These are phyloP conservation scores for Eimeria praecox DNA, from an alignment of 169 alveolate species.

Conservation along the genomic window DNA sequence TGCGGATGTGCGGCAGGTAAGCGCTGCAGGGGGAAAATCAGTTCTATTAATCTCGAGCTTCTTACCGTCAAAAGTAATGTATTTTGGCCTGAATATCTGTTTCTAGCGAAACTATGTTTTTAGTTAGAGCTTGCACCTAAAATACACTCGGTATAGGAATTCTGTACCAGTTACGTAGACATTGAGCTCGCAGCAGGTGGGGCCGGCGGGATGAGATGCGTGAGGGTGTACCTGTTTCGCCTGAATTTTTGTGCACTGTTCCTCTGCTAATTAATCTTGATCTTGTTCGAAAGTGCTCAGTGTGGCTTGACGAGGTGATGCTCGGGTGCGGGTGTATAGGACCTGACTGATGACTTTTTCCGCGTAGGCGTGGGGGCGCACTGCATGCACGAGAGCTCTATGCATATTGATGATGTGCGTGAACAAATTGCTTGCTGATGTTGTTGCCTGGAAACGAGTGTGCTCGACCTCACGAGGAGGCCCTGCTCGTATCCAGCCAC, in stretches of 20 bases:
- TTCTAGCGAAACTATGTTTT: neutral
- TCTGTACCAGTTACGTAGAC: conserved; percentile 12
- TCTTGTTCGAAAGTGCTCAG: conserved; percentile 11
- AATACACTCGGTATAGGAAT: neutral
- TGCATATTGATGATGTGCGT: conserved; percentile 4
- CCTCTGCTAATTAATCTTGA: neutral
- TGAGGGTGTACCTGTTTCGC: conserved; percentile 16
- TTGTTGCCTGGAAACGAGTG: conserved; percentile 48
- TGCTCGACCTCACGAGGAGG: conserved; percentile 36
- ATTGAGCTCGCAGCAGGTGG: conserved; percentile 66
- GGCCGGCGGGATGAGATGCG: conserved; percentile 70
- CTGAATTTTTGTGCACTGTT: neutral
- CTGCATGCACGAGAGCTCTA: conserved; percentile 31
- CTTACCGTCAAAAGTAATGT: neutral
- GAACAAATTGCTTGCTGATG: conserved; percentile 34
- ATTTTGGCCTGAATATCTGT: neutral
- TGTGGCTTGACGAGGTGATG: neutral
- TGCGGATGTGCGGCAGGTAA: neutral
- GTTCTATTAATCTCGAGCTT: neutral
- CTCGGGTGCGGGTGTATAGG: conserved; percentile 12
- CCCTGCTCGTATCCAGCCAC: neutral
- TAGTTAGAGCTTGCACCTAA: conserved; percentile 37
- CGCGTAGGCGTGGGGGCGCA: conserved; percentile 49
- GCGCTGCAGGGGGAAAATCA: neutral
- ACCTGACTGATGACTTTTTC: conserved; percentile 32